Evolutionary conservation across 306 rosid genomes (phyloP), one percentile per base, ranked within the genome.

Genomic region (Morella rubra): DNA sequence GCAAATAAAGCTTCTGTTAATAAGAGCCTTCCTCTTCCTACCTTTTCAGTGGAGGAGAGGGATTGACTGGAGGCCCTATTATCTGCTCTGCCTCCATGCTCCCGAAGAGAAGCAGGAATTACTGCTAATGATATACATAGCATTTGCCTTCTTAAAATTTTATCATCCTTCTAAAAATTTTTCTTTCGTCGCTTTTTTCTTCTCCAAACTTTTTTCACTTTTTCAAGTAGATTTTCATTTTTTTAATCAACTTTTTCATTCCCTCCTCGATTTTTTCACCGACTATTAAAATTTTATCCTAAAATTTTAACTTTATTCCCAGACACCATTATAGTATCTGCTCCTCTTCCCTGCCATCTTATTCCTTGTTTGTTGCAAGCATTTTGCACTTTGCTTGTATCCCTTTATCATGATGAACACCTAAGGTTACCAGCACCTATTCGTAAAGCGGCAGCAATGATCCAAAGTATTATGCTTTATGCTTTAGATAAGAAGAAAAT

Each of bases 91-190:
- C 94, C 87, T 32, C 98, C 98, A 15, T 95, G 98, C 86, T 95
- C 97, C 58, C 91, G 79, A 27, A 87, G 98, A 83, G 98, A 95
- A 86, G 93, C 97, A 13, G 97, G 97, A 78, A 89, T 87, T 80
- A 97, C 98, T 83, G 97, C 97, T 74, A 92, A 88, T 84, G 96
- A 88, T n/a, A n/a, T n/a, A n/a, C n/a, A n/a, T n/a, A n/a, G n/a
- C n/a, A n/a, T n/a, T n/a, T n/a, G n/a, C n/a, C n/a, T n/a, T n/a
- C n/a, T n/a, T n/a, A n/a, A n/a, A n/a, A n/a, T n/a, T n/a, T n/a
- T n/a, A n/a, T n/a, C n/a, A n/a, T n/a, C n/a, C n/a, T n/a, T n/a
- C n/a, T n/a, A n/a, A n/a, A n/a, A n/a, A n/a, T n/a, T n/a, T n/a
- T n/a, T n/a, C n/a, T n/a, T n/a, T n/a, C n/a, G n/a, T n/a, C n/a